Evolutionary conservation across 2,329 filamentous ascomycete genomes (phyloP).

Genomic region (Sporothrix schenckii): DNA sequence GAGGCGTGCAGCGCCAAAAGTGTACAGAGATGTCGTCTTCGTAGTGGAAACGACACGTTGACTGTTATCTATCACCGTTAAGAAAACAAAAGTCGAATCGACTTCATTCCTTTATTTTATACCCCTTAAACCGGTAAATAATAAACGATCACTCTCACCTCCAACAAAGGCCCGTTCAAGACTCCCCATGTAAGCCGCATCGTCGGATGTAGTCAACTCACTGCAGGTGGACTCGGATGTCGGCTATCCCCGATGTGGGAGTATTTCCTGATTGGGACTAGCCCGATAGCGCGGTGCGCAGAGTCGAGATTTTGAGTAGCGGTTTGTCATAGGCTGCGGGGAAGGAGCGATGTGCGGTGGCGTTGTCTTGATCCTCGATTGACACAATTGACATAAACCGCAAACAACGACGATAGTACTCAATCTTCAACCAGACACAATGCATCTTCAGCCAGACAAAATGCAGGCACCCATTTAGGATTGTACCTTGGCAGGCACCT

Average conservation of each 20-base stretch:
- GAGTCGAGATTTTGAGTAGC: neutral
- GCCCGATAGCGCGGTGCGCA: slow-evolving; percentile 18
- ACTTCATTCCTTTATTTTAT: too few species aligned
- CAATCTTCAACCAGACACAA: neutral
- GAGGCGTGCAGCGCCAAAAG: too few species aligned
- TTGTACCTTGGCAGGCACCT: slow-evolving; percentile 10
- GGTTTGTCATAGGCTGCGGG: neutral
- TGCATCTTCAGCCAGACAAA: neutral
- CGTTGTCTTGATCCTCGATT: neutral
- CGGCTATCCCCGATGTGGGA: slow-evolving; percentile 24
- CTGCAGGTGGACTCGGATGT: too few species aligned
- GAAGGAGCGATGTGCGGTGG: neutral
- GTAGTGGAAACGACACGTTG: too few species aligned
- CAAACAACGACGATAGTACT: neutral
- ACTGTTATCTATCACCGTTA: too few species aligned
- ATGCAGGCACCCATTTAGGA: slow-evolving; percentile 21
- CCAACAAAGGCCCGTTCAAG: too few species aligned
- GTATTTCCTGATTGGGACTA: slow-evolving; percentile 25
- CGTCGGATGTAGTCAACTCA: neutral
- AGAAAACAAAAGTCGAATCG: too few species aligned
- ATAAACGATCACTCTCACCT: too few species aligned
- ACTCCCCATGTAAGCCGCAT: too few species aligned
- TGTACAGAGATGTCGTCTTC: too few species aligned
- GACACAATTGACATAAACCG: neutral
- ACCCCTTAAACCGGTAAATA: too few species aligned